Evolutionary conservation across 1,139 yeast genomes (phyloP), one percentile per base, ranked within the genome.

Genomic region (Suhomyces bolitotheri): DNA sequence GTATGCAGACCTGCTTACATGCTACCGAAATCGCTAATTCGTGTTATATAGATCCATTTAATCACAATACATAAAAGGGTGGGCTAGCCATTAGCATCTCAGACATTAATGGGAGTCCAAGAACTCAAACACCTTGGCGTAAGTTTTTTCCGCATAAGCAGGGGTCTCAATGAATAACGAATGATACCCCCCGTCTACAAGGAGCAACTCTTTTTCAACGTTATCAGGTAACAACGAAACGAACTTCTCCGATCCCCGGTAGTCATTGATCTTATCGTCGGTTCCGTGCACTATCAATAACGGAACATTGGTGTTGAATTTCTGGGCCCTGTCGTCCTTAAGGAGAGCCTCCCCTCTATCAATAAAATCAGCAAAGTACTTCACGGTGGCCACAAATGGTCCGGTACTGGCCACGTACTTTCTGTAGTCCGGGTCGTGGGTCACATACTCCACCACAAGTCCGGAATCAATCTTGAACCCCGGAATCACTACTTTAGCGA

Each of bases 281-380:
- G 61, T 50, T 23, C 75, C 73, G 45, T 70, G 76, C 15, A 49
- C 38, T 21, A 54, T 49, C 43, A 53, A 47, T 34, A 53, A 38
- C 3, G 44, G 58, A 44, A 56, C 80, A 82, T 25, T 52, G 4
- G 71, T 67, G 27, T 64, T 60, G 46, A 73, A 75, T 39, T 67
- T 62, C 16, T 64, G 43, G 21, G 70, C 76, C 45, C 66, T 64
- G 3, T 63, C 63, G 4, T 70, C 60, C 25, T 68, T 60, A 35
- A 71, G 54, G 41, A 83, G 64, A 22, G 62, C 60, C 47, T 69
- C 68, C 8, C 94, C 94, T 37, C 95, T 70, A 15, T 54, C 58
- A 30, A 87, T 54, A 71, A 87, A 82, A 46, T 82, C 96, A 53
- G 77, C 60, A 43, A 82, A 59, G 38, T 63, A 68, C 28, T 62